Base-by-base conservation (phyloP, 805 yeast species). In the Kluyveromyces lactis region DNA sequence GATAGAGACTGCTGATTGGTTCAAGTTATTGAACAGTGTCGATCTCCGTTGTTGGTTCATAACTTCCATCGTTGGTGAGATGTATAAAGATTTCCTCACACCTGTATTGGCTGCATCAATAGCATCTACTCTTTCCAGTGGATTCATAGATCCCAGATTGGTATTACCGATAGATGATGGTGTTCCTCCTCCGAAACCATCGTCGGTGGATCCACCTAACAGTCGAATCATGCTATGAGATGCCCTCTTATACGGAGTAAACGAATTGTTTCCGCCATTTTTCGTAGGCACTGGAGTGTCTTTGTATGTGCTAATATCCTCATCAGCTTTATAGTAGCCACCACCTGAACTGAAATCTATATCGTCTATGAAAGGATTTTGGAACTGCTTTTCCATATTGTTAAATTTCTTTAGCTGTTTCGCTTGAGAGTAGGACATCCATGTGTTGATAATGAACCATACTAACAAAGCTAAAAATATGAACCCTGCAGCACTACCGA, bases 1-100 rank as follows among this genome's bases (percentile, higher is more conserved):
- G 11, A 50, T 17, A 17, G 52, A 49, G 7, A 44, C 33, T 12
- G 42, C 41, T 10, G 52, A 49, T 7, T 40, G 31, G 27, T 42
- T 43, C 31, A 41, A 18, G 28, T 42, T 39, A n/a, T 40, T 43
- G 17, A 52, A 42, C 4, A 67, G 55, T 34, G 53, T 52, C 24
- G 51, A 36, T 26, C 42, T 56, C 31, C 66, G 59, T 49, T 62
- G 67, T 49, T 70, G 72, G 41, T 67, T 66, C 73, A 79, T 72
- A 13, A 79, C 81, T 51, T 82, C 86, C 13, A 79, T 79, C 1
- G 94, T 85, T 26, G 95, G 95, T 2, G 92, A 83, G 39, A 83
- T 74, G 58, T 81, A 85, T 72, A 80, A 68, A 2, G 65, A 62
- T 40, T 54, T 57, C 44, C 64, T 62, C 33, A 30, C 19, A 21